Evolutionary conservation across 2,329 filamentous ascomycete species (phyloP).

Genomic region (Cyphellophora attinorum): DNA sequence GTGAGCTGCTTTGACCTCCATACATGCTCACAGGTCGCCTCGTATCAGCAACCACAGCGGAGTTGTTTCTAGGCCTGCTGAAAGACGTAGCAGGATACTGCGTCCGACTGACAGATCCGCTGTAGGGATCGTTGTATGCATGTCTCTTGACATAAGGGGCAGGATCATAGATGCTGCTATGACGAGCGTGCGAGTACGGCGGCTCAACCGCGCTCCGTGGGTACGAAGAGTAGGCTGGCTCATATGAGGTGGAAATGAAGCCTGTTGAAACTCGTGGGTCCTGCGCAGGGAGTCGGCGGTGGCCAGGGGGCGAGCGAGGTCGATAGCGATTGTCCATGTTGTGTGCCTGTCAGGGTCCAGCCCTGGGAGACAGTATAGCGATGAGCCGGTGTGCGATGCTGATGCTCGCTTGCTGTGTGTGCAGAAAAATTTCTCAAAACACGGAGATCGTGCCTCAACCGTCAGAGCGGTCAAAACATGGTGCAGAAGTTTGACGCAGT

Average conservation of each 20-base stretch:
- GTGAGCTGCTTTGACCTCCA: conserved; percentile 12
- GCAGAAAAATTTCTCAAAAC: too few relatives aligned
- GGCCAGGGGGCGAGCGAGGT: neutral
- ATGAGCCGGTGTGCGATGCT: too few relatives aligned
- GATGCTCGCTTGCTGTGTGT: too few relatives aligned
- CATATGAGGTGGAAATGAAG: neutral
- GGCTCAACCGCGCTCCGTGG: neutral
- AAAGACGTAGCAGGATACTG: conserved; percentile 14
- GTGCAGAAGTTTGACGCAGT: too few relatives aligned
- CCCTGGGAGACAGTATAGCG: too few relatives aligned
- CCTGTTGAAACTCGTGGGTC: neutral
- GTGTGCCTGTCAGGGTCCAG: too few relatives aligned
- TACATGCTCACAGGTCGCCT: conserved; percentile 16
- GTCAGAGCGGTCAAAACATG: too few relatives aligned
- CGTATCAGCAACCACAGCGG: conserved; percentile 11
- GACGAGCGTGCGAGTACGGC: conserved; percentile 4
- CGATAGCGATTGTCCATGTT: neutral
- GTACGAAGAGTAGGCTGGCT: neutral
- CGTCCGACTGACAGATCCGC: conserved; percentile 13
- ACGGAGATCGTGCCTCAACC: too few relatives aligned
- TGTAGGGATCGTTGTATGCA: conserved; percentile 7
- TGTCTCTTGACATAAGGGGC: conserved; percentile 14
- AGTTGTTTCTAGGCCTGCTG: conserved; percentile 18
- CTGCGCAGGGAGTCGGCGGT: neutral
- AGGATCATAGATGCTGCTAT: conserved; percentile 13